Percentiles rank a stretch among this genome's conserved stretches.
These are phyloP conservation scores for Globisporangium takayamanum DNA, from an alignment of 352 stramenopile species.

Conservation along the genomic window DNA sequence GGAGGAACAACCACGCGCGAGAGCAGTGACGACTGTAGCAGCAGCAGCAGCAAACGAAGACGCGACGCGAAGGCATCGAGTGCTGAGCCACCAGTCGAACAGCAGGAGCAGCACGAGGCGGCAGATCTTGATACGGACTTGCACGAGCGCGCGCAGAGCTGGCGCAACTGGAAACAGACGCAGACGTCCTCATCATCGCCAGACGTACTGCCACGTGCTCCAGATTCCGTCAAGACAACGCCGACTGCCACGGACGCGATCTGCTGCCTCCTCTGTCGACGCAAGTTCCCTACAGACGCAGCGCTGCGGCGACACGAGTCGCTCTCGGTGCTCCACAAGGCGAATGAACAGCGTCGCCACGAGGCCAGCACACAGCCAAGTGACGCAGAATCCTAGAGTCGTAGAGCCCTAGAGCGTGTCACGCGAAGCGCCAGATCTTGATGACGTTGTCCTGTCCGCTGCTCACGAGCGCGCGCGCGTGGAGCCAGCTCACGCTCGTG, in stretches of 20 bases:
- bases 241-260: conserved; percentile 8
- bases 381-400: neutral
- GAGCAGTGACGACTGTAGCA: neutral
- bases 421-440: conserved; percentile 53
- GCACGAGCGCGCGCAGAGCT: conserved; percentile 30
- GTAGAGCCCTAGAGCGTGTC: neutral
- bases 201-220: neutral
- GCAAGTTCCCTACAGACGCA: conserved; percentile 46
- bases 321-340: conserved; percentile 43
- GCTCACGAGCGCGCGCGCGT: conserved; percentile 32
- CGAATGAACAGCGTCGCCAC: conserved; percentile 21
- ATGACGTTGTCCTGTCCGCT: conserved; percentile 66
- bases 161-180: conserved; percentile 30
- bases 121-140: conserved; percentile 10
- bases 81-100: neutral
- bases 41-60: neutral
- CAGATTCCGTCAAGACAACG: neutral
- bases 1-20: conserved; percentile 7
- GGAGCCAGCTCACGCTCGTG: conserved; percentile 55
- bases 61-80: neutral
- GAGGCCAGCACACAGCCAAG: neutral
- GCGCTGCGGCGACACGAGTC: conserved; percentile 46
- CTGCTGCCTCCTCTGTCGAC: conserved; percentile 62
- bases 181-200: neutral
- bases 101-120: conserved; percentile 15